A percentile compares a stretch with the other conserved stretches of the same genome.
These are phyloP conservation scores for Spirogloea muscicola DNA, from an alignment of 139 green algal species.

Conservation along the genomic window DNA sequence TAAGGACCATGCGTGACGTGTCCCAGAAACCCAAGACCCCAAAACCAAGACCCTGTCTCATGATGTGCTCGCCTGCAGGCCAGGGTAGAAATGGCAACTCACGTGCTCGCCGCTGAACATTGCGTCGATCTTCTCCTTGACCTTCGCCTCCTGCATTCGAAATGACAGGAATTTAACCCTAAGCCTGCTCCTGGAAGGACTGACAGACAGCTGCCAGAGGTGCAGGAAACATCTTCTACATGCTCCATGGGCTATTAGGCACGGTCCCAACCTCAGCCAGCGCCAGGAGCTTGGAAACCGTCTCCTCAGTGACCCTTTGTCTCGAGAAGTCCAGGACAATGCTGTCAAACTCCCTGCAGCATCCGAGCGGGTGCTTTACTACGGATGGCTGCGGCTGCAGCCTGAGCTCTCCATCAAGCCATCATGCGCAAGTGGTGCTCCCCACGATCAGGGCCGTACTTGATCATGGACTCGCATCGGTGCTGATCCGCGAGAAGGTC, in stretches of 20 bases:
- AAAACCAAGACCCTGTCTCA: constrained; percentile 56
- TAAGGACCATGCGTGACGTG: background rate
- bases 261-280: constrained; percentile 46
- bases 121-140: constrained; percentile 86
- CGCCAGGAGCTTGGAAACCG: constrained; percentile 64
- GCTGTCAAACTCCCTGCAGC: constrained; percentile 69
- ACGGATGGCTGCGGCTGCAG: background rate
- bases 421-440: background rate
- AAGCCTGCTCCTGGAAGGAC: background rate
- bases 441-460: constrained; percentile 10
- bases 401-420: background rate
- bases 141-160: constrained; percentile 55
- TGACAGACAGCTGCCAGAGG: background rate
- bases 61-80: too few relatives aligned
- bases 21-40: background rate
- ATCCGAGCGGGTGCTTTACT: background rate
- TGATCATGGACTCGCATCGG: constrained; percentile 42
- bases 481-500: constrained; percentile 32
- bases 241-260: too few relatives aligned
- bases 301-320: constrained; percentile 80
- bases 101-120: constrained; percentile 89
- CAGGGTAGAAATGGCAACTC: too few relatives aligned
- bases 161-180: background rate
- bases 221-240: background rate
- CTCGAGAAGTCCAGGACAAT: constrained; percentile 86